phyloP scores from a whole-genome alignment of 1,284 basidiomycete species.

The Apiotrichum veenhuisii region DNA sequence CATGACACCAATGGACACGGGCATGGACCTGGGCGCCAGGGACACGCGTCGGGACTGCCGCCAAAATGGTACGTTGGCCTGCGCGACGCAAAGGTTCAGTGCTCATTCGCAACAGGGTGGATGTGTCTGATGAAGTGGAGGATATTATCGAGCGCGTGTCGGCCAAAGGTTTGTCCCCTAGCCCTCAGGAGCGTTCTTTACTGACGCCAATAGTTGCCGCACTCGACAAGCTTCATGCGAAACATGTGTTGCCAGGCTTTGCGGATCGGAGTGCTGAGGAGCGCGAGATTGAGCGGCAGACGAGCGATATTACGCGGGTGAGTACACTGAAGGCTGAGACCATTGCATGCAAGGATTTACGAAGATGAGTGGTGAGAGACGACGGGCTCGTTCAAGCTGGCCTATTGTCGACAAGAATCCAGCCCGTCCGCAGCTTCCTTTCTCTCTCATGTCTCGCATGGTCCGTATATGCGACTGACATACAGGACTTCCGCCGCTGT shows the following conservation, averaged over 20 bases:
- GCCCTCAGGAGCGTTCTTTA: background rate
- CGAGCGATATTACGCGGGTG: constrained; percentile 82
- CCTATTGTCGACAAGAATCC: background rate
- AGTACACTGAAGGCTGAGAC: too few relatives aligned
- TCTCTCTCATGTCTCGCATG: too few relatives aligned
- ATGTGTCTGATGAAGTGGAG: constrained; percentile 82
- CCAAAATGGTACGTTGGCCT: constrained; percentile 62
- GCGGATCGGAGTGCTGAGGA: constrained; percentile 90
- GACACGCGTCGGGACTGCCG: constrained; percentile 60
- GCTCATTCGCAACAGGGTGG: constrained; percentile 63
- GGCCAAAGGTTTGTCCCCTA: constrained; percentile 65
- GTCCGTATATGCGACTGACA: constrained; percentile 15
- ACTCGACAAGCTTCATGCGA: constrained; percentile 90
- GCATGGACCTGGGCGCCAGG: constrained; percentile 22
- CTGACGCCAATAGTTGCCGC: constrained; percentile 57
- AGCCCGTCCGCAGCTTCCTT: background rate
- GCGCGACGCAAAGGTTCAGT: background rate
- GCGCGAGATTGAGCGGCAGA: constrained; percentile 82
- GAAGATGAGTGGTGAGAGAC: background rate
- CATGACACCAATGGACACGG: constrained; percentile 1
- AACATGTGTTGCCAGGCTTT: constrained; percentile 93
- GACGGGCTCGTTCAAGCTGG: constrained; percentile 4
- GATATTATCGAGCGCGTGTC: constrained; percentile 65
- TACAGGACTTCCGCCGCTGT: constrained; percentile 77
- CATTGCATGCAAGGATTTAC: too few relatives aligned